These are phyloP conservation scores for Neoboletus brunneissimus DNA, from an alignment of 768 basidiomycete species.

Conservation along the genomic window DNA sequence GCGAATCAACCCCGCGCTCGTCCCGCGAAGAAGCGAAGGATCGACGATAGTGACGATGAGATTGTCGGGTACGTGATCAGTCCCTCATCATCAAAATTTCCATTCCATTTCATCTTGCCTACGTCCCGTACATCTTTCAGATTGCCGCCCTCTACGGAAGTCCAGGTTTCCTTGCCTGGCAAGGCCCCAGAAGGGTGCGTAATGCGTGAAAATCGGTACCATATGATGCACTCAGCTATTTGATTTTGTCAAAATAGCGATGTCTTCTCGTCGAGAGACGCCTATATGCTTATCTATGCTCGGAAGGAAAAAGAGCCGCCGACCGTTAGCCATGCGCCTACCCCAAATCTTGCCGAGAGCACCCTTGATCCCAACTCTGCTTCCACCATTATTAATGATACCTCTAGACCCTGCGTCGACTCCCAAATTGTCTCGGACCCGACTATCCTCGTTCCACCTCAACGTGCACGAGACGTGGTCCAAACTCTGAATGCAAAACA, in stretches of 20 bases:
- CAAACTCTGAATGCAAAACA: constrained; percentile 53
- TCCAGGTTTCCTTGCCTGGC: constrained; percentile 23
- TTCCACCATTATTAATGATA: constrained; percentile 20
- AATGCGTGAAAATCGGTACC: constrained; percentile 67
- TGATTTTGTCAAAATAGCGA: constrained; percentile 35
- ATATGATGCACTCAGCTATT: constrained; percentile 15
- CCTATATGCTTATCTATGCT: constrained; percentile 93
- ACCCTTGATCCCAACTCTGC: constrained; percentile 16
- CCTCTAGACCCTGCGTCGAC: constrained; percentile 14
- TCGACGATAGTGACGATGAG: constrained; percentile 63
- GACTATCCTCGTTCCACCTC: constrained; percentile 46
- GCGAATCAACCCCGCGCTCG: constrained; percentile 35
- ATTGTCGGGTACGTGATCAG: constrained; percentile 27
- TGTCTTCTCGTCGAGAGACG: constrained; percentile 72
- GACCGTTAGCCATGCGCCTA: constrained; percentile 13
- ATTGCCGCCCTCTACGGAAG: constrained; percentile 20
- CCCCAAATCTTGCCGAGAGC: constrained; percentile 15
- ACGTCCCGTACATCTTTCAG: constrained; percentile 13
- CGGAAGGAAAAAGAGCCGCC: constrained; percentile 35
- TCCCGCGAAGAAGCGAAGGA: constrained; percentile 46
- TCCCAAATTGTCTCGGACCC: constrained; percentile 7
- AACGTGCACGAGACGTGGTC: constrained; percentile 53
- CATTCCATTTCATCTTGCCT: constrained; percentile 18
- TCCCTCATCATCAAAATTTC: constrained; percentile 11
- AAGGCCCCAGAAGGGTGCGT: constrained; percentile 64